Evolutionary conservation across 345 rosid genomes (phyloP), one percentile per base, ranked within the genome.

Genomic region (Syzygium oleosum): DNA sequence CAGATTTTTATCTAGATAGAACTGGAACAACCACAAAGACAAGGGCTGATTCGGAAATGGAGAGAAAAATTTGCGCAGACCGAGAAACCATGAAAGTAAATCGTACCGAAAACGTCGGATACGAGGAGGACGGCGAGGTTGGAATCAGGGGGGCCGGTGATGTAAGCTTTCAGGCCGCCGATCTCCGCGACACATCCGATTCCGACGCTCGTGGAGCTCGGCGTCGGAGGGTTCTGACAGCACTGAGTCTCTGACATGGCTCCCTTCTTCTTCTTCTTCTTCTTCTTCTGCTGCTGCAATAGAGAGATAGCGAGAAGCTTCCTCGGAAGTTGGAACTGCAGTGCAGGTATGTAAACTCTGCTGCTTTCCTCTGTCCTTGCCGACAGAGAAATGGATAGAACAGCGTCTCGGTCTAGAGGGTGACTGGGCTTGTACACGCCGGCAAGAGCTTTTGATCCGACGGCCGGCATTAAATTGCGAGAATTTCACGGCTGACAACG

Each of bases 201-300:
- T 27, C 92, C 94, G 22, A 49, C 43, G 52, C 43, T 31, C 29
- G 85, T 27, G 79, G 12, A 2, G 59, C 49, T 65, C 38, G 86
- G 85, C 3, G 84, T 88, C n/a, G 92, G 94, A 46, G 94, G 90
- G 78, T 92, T 92, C 51, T 88, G 87, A 22, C 89, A 92, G 88
- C 94, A 90, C 90, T 88, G 89, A 31, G 88, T 52, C 22, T 90
- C 88, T 19, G 93, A 90, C 93, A 92, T 92, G 27, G 4, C 78
- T 19, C 17, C 52, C 49, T 51, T 22, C 85, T 23, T 49, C 83
- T 29, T 63, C 77, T 63, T 3, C 77, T 56, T 46, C n/a, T n/a
- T n/a, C n/a, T n/a, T n/a, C n/a, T n/a, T n/a, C n/a, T n/a, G n/a
- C n/a, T n/a, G n/a, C 84, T 22, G 59, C 68, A 38, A 38, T 38